A percentile compares a stretch with the other conserved stretches of the same genome.
Evolutionary conservation across 352 stramenopile species (phyloP).

Genomic region (Phytophthora megakarya): DNA sequence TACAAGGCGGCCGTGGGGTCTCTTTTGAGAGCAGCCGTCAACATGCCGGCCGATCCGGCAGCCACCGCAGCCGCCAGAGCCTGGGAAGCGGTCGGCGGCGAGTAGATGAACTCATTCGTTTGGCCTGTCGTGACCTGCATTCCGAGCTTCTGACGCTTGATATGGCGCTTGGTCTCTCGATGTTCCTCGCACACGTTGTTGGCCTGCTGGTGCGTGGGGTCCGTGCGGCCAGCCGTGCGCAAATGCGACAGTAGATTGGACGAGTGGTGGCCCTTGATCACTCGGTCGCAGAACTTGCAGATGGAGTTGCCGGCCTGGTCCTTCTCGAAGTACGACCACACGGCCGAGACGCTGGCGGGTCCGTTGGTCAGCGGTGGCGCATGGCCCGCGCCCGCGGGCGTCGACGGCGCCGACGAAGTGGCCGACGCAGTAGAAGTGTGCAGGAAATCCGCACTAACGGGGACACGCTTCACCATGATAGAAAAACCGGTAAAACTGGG

Average conservation of each 20-base stretch:
- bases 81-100: conserved; percentile 40
- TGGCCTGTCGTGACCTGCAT: conserved; percentile 33
- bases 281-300: conserved; percentile 84
- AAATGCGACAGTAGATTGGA: conserved; percentile 83
- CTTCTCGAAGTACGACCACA: conserved; percentile 88
- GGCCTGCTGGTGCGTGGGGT: conserved; percentile 72
- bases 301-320: conserved; percentile 75
- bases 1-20: conserved; percentile 27
- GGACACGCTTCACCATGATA: conserved; percentile 33
- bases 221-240: conserved; percentile 72
- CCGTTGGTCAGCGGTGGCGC: conserved; percentile 21
- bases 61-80: conserved; percentile 49
- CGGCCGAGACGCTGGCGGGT: conserved; percentile 69
- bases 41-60: conserved; percentile 32
- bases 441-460: conserved; percentile 28
- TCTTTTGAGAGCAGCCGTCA: conserved; percentile 38
- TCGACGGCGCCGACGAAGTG: conserved; percentile 11
- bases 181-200: conserved; percentile 80
- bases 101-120: conserved; percentile 55
- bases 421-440: conserved; percentile 6
- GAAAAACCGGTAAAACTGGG: conserved; percentile 42
- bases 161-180: conserved; percentile 76
- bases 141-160: conserved; percentile 78
- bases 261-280: conserved; percentile 88
- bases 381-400: conserved; percentile 4